phyloP scores from a whole-genome alignment of 2,329 filamentous ascomycete genomes.

The Ophiostoma angusticollis region DNA sequence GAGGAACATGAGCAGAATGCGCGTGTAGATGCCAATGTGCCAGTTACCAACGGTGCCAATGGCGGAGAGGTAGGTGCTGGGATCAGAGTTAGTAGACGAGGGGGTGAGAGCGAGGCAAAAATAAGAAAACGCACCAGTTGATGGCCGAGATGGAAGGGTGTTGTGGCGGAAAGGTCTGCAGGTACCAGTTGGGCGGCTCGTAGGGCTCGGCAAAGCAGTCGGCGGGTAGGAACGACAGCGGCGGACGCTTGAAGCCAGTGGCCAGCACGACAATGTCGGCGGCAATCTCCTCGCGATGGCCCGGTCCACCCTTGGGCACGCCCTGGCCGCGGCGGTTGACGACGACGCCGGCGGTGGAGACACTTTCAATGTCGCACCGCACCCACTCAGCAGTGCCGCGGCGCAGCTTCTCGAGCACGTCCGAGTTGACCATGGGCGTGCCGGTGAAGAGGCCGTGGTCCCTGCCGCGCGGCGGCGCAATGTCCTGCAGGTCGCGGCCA shows the following conservation, averaged over 20 bases:
- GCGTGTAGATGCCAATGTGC: constrained; percentile 82
- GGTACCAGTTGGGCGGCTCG: constrained; percentile 72
- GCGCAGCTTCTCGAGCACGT: constrained; percentile 65
- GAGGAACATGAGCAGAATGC: constrained; percentile 77
- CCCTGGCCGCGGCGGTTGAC: constrained; percentile 62
- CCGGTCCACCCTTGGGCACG: constrained; percentile 64
- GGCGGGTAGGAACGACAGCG: constrained; percentile 58
- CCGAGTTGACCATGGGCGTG: constrained; percentile 78
- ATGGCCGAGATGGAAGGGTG: constrained; percentile 65
- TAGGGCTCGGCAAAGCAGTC: constrained; percentile 65
- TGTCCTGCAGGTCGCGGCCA: constrained; percentile 55
- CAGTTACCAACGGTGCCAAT: constrained; percentile 78
- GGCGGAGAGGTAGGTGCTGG: constrained; percentile 63
- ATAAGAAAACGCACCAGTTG: constrained; percentile 37
- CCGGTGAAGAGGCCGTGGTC: constrained; percentile 66
- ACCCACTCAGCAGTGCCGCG: constrained; percentile 63
- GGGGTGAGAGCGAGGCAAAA: background rate
- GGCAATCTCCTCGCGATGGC: constrained; percentile 49
- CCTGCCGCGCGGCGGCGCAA: constrained; percentile 51
- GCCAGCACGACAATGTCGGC: constrained; percentile 74
- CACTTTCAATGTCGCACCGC: constrained; percentile 61
- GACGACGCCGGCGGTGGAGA: constrained; percentile 48
- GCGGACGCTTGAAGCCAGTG: constrained; percentile 66
- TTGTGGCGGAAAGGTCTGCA: constrained; percentile 69
- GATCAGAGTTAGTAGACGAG: background rate